Conservation (phyloP, 73 alveolate genomes). For the Breviolum minutum region DNA sequence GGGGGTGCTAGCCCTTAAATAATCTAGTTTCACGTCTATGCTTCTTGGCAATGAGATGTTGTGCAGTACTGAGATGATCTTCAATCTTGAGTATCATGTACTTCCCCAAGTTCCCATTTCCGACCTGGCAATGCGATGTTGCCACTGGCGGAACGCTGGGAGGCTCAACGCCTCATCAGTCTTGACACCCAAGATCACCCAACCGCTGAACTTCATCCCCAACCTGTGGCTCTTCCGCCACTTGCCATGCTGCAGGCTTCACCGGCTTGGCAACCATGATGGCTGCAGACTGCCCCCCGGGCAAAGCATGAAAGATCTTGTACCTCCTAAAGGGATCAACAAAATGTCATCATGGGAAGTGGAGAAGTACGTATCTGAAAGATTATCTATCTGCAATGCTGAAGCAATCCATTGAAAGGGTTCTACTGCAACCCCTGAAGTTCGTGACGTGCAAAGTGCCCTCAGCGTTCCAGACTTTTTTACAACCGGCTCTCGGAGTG, state of each 20-base stretch:
- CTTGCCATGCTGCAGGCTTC: slow-evolving; percentile 79
- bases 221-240: slow-evolving; percentile 77
- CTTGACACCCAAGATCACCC: background rate
- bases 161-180: slow-evolving; percentile 53
- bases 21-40: no score
- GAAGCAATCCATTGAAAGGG: no score
- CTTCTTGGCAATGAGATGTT: no score
- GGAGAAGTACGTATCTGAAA: background rate
- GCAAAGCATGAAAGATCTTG: background rate
- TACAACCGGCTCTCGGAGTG: no score
- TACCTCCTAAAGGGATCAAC: no score
- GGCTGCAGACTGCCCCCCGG: slow-evolving; percentile 17
- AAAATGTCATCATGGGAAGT: background rate
- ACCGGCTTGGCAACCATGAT: slow-evolving; percentile 43
- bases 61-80: background rate
- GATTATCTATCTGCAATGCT: no score
- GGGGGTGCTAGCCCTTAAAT: no score
- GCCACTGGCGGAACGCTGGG: slow-evolving; percentile 79
- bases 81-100: background rate
- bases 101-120: background rate
- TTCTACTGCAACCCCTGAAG: no score
- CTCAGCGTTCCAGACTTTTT: no score
- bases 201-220: background rate
- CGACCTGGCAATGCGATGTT: slow-evolving; percentile 61
- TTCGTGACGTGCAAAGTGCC: no score